These are phyloP conservation scores for Pistacia atlantica DNA, from an alignment of 345 rosid genomes.

Conservation along the genomic window DNA sequence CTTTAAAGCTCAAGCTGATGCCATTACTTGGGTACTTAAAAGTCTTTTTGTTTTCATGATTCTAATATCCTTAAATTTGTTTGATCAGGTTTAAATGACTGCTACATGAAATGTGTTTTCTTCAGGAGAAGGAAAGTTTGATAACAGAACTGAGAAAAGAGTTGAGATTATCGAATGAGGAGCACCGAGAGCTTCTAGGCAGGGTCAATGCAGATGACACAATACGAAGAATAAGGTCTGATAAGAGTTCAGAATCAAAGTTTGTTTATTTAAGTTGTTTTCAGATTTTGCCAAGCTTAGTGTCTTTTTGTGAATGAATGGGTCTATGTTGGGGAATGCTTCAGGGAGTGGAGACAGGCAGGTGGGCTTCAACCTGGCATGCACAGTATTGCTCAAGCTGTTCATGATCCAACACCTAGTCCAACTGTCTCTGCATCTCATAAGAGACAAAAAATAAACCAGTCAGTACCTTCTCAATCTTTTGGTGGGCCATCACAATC, in stretches of 20 bases:
- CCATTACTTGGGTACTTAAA: conserved; percentile 82
- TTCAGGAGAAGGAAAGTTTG: conserved; percentile 86
- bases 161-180: conserved; percentile 79
- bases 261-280: conserved; percentile 7
- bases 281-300: conserved; percentile 12
- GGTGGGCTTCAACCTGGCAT: conserved; percentile 64
- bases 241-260: conserved; percentile 6
- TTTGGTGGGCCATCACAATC: conserved; percentile 60
- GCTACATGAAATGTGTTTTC: conserved; percentile 36
- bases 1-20: conserved; percentile 96
- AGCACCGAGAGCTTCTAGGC: conserved; percentile 83
- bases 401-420: conserved; percentile 69
- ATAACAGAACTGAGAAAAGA: conserved; percentile 88
- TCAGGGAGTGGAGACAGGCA: conserved; percentile 90
- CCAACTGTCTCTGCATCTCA: conserved; percentile 77
- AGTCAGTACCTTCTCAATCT: conserved; percentile 61
- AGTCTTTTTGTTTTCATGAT: conserved; percentile 15
- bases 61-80: conserved; percentile 26
- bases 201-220: conserved; percentile 76
- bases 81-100: conserved; percentile 37
- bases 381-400: conserved; percentile 50
- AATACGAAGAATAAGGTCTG: conserved; percentile 71
- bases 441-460: conserved; percentile 69
- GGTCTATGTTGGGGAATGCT: conserved; percentile 21
- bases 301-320: conserved; percentile 14